Base-by-base conservation (phyloP, 306 rosid genomes). In the Dalbergia oliveri region DNA sequence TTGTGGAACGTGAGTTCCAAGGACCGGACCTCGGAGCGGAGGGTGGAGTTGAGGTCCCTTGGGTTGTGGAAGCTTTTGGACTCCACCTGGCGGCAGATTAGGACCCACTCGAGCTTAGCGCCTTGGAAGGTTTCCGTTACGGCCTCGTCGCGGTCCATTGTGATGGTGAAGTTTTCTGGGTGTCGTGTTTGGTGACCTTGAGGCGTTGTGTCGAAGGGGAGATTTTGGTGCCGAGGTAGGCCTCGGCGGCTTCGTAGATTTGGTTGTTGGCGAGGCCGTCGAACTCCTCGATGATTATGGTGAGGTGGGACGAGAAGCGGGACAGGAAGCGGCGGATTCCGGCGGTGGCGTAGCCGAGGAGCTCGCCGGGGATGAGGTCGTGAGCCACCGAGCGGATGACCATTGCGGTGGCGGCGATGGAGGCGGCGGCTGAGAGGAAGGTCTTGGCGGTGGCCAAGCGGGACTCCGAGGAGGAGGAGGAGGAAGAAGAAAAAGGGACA, bases 261-360 rank as follows among this genome's bases (percentile, higher is more conserved):
- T 85, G 76, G 87, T 93, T 93, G 80, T 16, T 65, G 6, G 60
- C 77, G 1, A 93, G 84, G 16, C 97, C 98, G 8, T 93, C 89
- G 76, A 85, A 87, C 78, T 91, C 97, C 35, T 89, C 89, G 56
- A 93, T 79, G 13, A 93, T 86, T 67, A 91, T 84, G 6, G 93
- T 93, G 76, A 86, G 76, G 19, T 83, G 82, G 15, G 83, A 61
- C 5, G 97, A 91, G 89, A 87, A 89, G 5, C 86, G 83, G 16
- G 18, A 49, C 66, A 82, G 66, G 21, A 84, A 15, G 67, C 57
- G 47, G 18, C 79, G 67, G 56, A 84, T 57, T 4, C 82, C 82
- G 5, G 39, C 57, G 64, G 56, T 72, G 3, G 92, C 2, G 63
- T 74, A 82, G 21, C 77, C 77, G 1, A 56, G 84, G 54, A 94